A percentile compares a stretch with the other conserved stretches of the same genome.
Evolutionary conservation across 345 rosid genomes (phyloP).

Genomic region (Pugionium cornutum): DNA sequence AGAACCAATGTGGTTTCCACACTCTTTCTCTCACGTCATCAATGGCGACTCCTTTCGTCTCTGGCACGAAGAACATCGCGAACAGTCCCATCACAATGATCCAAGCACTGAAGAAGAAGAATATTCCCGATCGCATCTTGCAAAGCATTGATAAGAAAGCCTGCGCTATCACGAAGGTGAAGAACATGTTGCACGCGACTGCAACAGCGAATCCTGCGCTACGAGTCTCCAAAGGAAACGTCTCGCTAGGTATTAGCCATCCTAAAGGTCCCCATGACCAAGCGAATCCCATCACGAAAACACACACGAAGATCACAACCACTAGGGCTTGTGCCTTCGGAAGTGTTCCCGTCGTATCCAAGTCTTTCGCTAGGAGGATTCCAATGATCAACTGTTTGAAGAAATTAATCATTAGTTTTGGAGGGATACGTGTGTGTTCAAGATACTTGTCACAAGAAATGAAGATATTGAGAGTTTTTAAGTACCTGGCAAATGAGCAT

Average conservation of each 20-base stretch:
- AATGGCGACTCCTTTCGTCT: conserved; percentile 56
- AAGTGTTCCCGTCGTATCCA: conserved; percentile 47
- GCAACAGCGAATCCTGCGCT: conserved; percentile 62
- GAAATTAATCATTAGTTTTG: no score
- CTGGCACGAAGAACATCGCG: conserved; percentile 51
- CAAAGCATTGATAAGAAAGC: conserved; percentile 72
- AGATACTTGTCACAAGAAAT: conserved; percentile 9
- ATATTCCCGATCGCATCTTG: conserved; percentile 47
- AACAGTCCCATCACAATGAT: conserved; percentile 61
- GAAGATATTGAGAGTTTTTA: background rate
- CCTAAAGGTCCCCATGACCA: conserved; percentile 95
- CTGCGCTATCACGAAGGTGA: conserved; percentile 80
- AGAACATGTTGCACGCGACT: conserved; percentile 75
- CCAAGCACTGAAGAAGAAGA: conserved; percentile 69
- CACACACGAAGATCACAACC: conserved; percentile 56
- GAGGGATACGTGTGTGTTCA: background rate
- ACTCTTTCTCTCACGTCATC: conserved; percentile 57
- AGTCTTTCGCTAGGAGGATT: conserved; percentile 38
- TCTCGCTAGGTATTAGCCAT: conserved; percentile 76
- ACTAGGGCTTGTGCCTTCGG: conserved; percentile 41
- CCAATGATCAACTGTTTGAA: conserved; percentile 52
- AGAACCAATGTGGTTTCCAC: conserved; percentile 50
- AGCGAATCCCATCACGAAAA: conserved; percentile 60
- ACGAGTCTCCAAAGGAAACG: conserved; percentile 66
- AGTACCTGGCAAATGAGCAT: conserved; percentile 46